A percentile compares a stretch with the other conserved stretches of the same genome.
phyloP scores from a whole-genome alignment of 2,329 filamentous ascomycete species.

The Hymenoscyphus fructigenus region DNA sequence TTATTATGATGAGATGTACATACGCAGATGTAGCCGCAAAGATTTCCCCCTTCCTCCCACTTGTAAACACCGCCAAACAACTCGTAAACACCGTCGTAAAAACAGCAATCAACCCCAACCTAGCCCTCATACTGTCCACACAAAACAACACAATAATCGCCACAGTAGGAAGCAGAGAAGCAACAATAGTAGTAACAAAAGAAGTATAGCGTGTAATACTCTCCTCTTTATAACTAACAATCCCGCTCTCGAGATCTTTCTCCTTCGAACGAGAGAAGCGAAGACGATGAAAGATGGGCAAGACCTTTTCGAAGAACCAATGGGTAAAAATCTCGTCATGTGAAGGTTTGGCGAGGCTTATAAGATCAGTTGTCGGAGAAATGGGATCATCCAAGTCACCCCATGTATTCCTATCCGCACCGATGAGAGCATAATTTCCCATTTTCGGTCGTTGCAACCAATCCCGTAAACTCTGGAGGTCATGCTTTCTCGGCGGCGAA shows the following conservation, averaged over 20 bases:
- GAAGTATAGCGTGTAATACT: background rate
- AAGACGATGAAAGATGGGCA: background rate
- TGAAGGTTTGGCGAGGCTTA: background rate
- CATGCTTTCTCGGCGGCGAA: background rate
- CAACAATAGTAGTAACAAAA: conserved; percentile 7
- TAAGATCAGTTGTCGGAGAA: background rate
- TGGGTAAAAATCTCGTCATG: conserved; percentile 1
- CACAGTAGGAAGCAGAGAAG: conserved; percentile 21
- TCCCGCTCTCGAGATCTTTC: conserved; percentile 3
- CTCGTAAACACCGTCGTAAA: conserved; percentile 24
- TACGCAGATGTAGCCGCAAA: conserved; percentile 22
- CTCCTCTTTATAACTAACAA: background rate
- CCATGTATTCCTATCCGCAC: background rate
- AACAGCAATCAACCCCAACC: conserved; percentile 17
- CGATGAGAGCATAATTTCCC: conserved; percentile 4
- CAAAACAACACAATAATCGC: conserved; percentile 22
- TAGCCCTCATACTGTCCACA: conserved; percentile 6
- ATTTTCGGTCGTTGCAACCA: conserved; percentile 5
- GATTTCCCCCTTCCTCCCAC: conserved; percentile 19
- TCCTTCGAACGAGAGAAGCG: background rate
- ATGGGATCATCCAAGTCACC: background rate
- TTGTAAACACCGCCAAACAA: conserved; percentile 20
- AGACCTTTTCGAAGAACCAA: conserved; percentile 5
- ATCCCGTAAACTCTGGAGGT: conserved; percentile 1
- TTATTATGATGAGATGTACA: too few species aligned